Evolutionary conservation across 2,329 filamentous ascomycete species (phyloP), one percentile per base, ranked within the genome.

Genomic region (Dothistroma septosporum): DNA sequence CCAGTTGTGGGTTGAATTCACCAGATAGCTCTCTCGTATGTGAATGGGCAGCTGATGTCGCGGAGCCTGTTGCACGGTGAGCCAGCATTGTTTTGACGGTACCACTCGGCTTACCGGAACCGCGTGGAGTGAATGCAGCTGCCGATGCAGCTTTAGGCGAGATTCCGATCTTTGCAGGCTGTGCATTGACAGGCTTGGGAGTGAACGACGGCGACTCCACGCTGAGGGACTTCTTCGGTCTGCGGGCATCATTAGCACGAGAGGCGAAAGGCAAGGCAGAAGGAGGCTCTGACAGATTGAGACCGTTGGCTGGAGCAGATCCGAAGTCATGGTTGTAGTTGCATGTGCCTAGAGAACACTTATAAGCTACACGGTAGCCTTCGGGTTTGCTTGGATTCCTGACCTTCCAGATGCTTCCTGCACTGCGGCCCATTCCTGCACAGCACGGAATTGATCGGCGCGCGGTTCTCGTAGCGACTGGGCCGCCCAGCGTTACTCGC

Each of bases 131-230:
- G 70, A 95, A 95, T 4, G 90, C 87, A 21, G 91, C 89, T 22
- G 93, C 94, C 74, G 85, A 94, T n/a, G 89, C 92, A 58, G 91
- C 89, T 76, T 95, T 92, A 1, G 92, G 91, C 8, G 92, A 94
- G 65, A 97, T 92, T 9, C 87, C 87, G 10, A 87, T 83, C 76
- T 91, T 91, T 24, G 78, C 76, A 24, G 77, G 76, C 48, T 82
- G 75, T 55, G 73, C 74, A 55, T 77, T 80, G 69, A 80, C 79
- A 31, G 77, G 76, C 61, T 76, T 78, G 12, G 81, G 74, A 60
- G 80, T 77, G 52, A 99, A 99, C 53, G 93, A 91, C 12, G 94
- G 93, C 9, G 94, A 97, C 71, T 97, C 94, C 72, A 96, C 94
- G 75, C 96, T 99, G 67, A 99, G 66, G 31, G 88, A 82, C 76